A percentile compares a stretch with the other conserved stretches of the same genome.
Conservation (phyloP, 495 filamentous ascomycete species). For the Stereocaulon alpinum region DNA sequence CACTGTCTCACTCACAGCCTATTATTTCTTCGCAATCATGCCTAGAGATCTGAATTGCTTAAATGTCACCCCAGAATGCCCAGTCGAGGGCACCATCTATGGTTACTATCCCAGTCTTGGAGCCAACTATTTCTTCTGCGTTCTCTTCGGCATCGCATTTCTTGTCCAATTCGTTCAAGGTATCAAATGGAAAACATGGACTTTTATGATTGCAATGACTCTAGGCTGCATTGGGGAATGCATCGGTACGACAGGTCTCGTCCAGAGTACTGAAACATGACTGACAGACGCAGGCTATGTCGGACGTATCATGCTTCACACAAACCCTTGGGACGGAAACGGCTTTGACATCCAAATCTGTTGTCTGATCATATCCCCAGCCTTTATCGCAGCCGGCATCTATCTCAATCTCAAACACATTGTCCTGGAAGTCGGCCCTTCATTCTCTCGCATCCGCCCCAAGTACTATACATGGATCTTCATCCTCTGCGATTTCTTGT, state of each 20-base stretch:
- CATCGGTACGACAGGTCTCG: slow-evolving; percentile 3
- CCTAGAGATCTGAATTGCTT: slow-evolving; percentile 27
- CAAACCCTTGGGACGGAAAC: slow-evolving; percentile 47
- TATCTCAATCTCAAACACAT: slow-evolving; percentile 61
- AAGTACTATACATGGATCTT: slow-evolving; percentile 57
- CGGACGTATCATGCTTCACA: slow-evolving; percentile 47
- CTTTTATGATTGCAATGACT: slow-evolving; percentile 43
- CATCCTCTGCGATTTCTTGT: slow-evolving; percentile 55
- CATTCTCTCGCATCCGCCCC: slow-evolving; percentile 45
- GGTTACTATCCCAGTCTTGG: slow-evolving; percentile 57
- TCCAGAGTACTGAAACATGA: background rate
- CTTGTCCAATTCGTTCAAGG: slow-evolving; percentile 41
- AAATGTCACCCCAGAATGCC: slow-evolving; percentile 40
- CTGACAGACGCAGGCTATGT: slow-evolving; percentile 43
- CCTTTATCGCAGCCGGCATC: slow-evolving; percentile 53
- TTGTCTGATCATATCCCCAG: slow-evolving; percentile 55
- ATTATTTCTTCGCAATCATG: background rate
- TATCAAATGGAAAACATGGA: slow-evolving; percentile 51
- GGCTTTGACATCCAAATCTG: slow-evolving; percentile 61
- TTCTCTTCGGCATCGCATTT: slow-evolving; percentile 42
- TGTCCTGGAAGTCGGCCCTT: slow-evolving; percentile 43
- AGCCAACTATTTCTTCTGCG: slow-evolving; percentile 51
- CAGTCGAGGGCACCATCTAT: slow-evolving; percentile 50
- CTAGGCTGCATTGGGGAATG: slow-evolving; percentile 33
- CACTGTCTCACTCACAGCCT: background rate